Base-by-base conservation (phyloP, 1,284 basidiomycete genomes). In the Coriolopsis trogii region DNA sequence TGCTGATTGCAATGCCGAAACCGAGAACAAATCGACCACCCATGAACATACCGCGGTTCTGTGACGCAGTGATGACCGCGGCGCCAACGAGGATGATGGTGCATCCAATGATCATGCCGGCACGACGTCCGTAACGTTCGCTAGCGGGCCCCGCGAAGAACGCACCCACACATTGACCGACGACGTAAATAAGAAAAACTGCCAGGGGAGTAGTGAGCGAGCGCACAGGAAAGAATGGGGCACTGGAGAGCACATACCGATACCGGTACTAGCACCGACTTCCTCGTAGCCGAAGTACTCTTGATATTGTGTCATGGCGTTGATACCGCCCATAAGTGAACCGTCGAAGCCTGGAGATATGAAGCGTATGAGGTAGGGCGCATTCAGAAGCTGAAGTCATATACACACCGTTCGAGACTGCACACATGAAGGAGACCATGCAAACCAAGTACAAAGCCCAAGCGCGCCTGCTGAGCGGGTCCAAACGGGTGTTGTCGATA, bases 121-220 rank as follows among this genome's bases (percentile, higher is more conserved):
- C 34, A 24, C 51, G 51, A 15, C 51, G 51, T 5, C 51, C 51
- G 24, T 47, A 47, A 6, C 40, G 45, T 26, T 52, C 51, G 21
- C 40, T 43, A 13, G 51, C 51, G 13, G 51, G 51, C 3, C 51
- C 51, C 5, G 51, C 51, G 30, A 52, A 46, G 44, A 47, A 46
- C 15, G 51, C 51, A 6, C 51, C 51, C 2, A 41, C 51, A 29
- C 39, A 52, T 13, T 52, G 33, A 29, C 51, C 51, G n/a, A 34
- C 40, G 28, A 52, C 40, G 23, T 52, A 52, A 40, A 52, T 52
- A 12, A 52, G 44, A 41, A 52, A 52, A n/a, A 52, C 51, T 52
- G 33, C 5, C n/a, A 12, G 18, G 3, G 12, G 24, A 34, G 9
- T 10, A 15, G 10, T 25, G 5, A 39, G 21, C 1, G 12, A 40